phyloP scores from a whole-genome alignment of 805 yeast genomes.

The Wickerhamomyces chaumierensis region DNA sequence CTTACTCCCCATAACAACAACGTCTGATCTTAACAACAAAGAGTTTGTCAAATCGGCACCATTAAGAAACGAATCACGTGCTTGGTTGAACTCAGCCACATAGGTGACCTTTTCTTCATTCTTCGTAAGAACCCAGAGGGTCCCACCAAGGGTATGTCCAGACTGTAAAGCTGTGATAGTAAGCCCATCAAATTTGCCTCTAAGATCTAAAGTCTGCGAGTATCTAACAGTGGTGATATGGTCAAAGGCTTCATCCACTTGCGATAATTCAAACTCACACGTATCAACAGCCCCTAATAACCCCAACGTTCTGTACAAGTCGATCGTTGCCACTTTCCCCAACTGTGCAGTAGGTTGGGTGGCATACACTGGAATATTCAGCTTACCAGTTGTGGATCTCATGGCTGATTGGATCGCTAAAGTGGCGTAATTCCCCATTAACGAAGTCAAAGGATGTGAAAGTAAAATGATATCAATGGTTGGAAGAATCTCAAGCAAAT shows the following conservation, averaged over 20 bases:
- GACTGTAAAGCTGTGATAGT: constrained; percentile 75
- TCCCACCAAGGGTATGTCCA: constrained; percentile 91
- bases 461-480: constrained; percentile 59
- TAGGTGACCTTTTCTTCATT: constrained; percentile 71
- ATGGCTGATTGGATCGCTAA: constrained; percentile 38
- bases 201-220: constrained; percentile 58
- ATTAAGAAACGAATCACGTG: constrained; percentile 74
- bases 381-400: constrained; percentile 12
- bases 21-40: constrained; percentile 67
- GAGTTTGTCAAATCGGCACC: constrained; percentile 57
- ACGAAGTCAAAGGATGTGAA: constrained; percentile 80
- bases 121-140: constrained; percentile 71
- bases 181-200: constrained; percentile 48
- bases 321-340: constrained; percentile 81
- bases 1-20: constrained; percentile 64
- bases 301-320: constrained; percentile 63
- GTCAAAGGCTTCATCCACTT: constrained; percentile 75
- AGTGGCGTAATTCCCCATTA: constrained; percentile 67
- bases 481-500: no score
- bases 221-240: constrained; percentile 58
- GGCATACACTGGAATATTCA: constrained; percentile 68
- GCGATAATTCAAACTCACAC: constrained; percentile 51
- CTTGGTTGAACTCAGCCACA: constrained; percentile 93
- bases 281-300: constrained; percentile 58
- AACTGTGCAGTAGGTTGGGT: constrained; percentile 84